These are phyloP conservation scores for Fusarium sp. DNA, from an alignment of 2,329 filamentous ascomycete species.

Conservation along the genomic window DNA sequence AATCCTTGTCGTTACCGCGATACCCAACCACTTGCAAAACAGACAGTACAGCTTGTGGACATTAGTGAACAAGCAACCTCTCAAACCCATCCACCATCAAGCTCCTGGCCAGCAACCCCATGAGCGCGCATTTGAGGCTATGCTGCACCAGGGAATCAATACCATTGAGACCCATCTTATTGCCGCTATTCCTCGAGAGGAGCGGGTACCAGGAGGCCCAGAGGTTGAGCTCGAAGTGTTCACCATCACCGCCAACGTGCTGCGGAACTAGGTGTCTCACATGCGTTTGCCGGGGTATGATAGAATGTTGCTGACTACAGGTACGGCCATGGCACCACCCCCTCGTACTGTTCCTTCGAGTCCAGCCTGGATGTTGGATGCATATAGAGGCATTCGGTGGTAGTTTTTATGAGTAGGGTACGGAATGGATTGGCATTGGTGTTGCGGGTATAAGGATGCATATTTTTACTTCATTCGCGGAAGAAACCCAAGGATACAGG, in stretches of 20 bases:
- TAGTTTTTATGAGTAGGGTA: conserved; percentile 17
- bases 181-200: conserved; percentile 72
- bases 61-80: conserved; percentile 72
- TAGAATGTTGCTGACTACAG: neutral
- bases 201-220: conserved; percentile 66
- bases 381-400: neutral
- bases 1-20: conserved; percentile 75
- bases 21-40: conserved; percentile 70
- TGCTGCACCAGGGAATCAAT: conserved; percentile 78
- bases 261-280: conserved; percentile 55
- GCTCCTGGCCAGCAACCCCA: conserved; percentile 66
- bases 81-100: conserved; percentile 60
- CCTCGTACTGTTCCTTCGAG: neutral
- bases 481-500: neutral
- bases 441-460: conserved; percentile 16
- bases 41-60: conserved; percentile 84
- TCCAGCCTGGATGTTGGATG: neutral
- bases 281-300: conserved; percentile 15
- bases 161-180: conserved; percentile 82
- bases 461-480: conserved; percentile 8
- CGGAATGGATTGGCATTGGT: conserved; percentile 18
- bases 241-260: conserved; percentile 78
- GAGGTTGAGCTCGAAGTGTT: conserved; percentile 82
- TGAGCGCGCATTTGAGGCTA: conserved; percentile 79
- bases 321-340: neutral